A percentile compares a stretch with the other conserved stretches of the same genome.
phyloP scores from a whole-genome alignment of 148 eudicot genomes.

The Vaccinium macrocarpon region DNA sequence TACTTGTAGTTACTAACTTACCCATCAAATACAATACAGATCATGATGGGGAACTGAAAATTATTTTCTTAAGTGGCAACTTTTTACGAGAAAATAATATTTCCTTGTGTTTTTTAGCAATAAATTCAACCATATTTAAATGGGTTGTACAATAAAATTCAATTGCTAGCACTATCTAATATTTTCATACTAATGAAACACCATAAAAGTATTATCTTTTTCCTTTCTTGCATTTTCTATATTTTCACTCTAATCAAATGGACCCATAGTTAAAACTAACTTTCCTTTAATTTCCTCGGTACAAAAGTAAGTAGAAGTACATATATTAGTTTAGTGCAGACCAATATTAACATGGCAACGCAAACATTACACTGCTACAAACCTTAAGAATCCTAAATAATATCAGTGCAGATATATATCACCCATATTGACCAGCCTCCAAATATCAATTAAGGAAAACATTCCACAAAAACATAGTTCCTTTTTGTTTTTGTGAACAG shows the following conservation, averaged over 20 bases:
- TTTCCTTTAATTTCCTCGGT: no score
- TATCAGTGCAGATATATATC: neutral
- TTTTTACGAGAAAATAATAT: neutral
- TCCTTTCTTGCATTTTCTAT: neutral
- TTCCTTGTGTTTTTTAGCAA: neutral
- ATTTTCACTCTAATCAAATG: neutral
- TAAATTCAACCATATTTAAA: neutral
- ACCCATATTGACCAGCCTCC: neutral
- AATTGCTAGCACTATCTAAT: neutral
- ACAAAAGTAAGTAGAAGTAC: neutral
- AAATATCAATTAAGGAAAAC: neutral
- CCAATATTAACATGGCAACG: neutral
- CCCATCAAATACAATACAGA: neutral
- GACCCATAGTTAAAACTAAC: neutral
- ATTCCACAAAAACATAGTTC: neutral
- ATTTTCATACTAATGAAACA: neutral
- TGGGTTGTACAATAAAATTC: neutral
- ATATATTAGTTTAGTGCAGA: neutral
- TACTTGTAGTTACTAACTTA: neutral
- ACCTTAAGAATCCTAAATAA: neutral
- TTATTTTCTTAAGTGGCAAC: neutral
- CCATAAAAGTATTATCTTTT: neutral
- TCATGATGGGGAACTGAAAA: neutral
- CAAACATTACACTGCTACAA: neutral
- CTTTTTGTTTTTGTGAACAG: no score